Percentiles rank a stretch among this genome's conserved stretches.
These are phyloP conservation scores for Ambrosiella xylebori DNA, from an alignment of 2,329 filamentous ascomycete genomes.

Conservation along the genomic window DNA sequence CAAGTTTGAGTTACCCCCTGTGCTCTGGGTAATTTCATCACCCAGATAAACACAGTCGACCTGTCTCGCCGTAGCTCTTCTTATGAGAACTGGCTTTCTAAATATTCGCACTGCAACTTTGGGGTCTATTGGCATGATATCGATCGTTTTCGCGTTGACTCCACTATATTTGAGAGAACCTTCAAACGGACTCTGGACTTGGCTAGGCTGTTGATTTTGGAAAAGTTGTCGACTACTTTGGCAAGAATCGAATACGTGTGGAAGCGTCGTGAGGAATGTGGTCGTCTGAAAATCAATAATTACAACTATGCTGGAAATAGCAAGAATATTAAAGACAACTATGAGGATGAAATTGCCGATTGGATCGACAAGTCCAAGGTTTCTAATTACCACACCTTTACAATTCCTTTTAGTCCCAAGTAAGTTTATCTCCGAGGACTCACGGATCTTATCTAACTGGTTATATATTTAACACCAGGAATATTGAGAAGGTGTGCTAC, in stretches of 20 bases:
- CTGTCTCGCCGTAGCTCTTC: conserved; percentile 65
- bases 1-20: conserved; percentile 67
- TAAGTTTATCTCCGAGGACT: conserved; percentile 2
- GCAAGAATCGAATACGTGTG: background rate
- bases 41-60: conserved; percentile 67
- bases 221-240: conserved; percentile 49
- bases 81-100: conserved; percentile 73
- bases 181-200: conserved; percentile 62
- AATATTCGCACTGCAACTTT: conserved; percentile 71
- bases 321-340: conserved; percentile 59
- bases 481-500: conserved; percentile 69
- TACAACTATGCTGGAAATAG: conserved; percentile 33
- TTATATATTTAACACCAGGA: conserved; percentile 37
- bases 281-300: conserved; percentile 26
- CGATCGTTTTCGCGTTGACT: conserved; percentile 60
- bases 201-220: conserved; percentile 61
- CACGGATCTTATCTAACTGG: background rate
- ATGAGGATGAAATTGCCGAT: conserved; percentile 61
- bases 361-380: conserved; percentile 27
- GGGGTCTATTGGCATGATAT: conserved; percentile 66
- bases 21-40: conserved; percentile 62
- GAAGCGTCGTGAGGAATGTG: background rate
- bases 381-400: conserved; percentile 65
- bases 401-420: conserved; percentile 44
- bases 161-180: conserved; percentile 71